These are phyloP conservation scores for Monascus ruber DNA, from an alignment of 2,329 filamentous ascomycete genomes.

Conservation along the genomic window DNA sequence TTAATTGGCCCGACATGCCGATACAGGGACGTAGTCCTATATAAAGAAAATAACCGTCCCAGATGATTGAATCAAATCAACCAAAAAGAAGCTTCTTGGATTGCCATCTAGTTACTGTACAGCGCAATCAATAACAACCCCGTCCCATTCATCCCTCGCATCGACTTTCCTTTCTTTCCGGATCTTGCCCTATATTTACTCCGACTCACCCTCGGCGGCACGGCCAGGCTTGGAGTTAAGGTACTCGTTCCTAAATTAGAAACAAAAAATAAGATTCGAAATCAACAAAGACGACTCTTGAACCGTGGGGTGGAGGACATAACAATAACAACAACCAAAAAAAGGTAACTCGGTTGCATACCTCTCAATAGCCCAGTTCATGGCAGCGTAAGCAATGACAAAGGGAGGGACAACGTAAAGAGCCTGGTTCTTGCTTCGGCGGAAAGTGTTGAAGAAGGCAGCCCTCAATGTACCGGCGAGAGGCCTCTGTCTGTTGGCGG, in stretches of 20 bases:
- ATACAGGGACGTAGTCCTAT: no score
- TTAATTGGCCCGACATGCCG: no score
- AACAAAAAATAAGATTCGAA: not conserved
- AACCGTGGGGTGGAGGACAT: not conserved
- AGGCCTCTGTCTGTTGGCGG: conserved; percentile 79
- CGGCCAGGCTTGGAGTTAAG: conserved; percentile 41
- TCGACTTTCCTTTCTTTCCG: conserved; percentile 1
- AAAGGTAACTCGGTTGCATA: conserved; percentile 37
- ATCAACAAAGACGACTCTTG: not conserved
- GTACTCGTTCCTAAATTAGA: conserved; percentile 34
- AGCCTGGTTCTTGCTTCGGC: conserved; percentile 73
- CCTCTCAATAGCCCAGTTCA: conserved; percentile 89
- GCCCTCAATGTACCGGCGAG: conserved; percentile 66
- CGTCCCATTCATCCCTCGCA: conserved; percentile 4
- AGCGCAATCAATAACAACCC: conserved; percentile 18
- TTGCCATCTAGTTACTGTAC: conserved; percentile 35
- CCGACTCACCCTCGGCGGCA: conserved; percentile 19
- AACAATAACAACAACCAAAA: not conserved
- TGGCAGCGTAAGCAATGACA: conserved; percentile 63
- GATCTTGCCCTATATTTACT: conserved; percentile 18
- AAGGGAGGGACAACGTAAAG: conserved; percentile 80
- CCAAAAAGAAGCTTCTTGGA: conserved; percentile 9
- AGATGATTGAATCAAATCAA: conserved; percentile 2
- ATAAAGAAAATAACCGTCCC: no score
- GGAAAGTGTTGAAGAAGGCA: conserved; percentile 91